Percentiles rank a stretch among this genome's conserved stretches.
phyloP scores from a whole-genome alignment of 2,329 filamentous ascomycete genomes.

The Chrysoporthe puriensis region DNA sequence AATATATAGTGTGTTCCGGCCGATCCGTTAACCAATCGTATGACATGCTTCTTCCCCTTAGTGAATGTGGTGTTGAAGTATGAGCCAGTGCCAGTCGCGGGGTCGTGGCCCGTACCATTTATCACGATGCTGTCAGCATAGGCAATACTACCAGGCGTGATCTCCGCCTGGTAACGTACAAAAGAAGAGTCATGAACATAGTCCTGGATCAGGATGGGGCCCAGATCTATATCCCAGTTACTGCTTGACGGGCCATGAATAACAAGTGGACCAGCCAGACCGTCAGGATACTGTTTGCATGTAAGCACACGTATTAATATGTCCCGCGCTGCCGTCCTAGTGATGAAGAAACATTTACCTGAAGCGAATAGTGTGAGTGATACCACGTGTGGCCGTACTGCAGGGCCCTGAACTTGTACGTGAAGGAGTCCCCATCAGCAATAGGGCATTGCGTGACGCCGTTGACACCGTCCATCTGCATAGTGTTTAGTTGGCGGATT shows the following conservation, averaged over 20 bases:
- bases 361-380: conserved; percentile 42
- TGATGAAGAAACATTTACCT: conserved; percentile 37
- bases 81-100: conserved; percentile 27
- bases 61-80: conserved; percentile 32
- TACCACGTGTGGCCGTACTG: conserved; percentile 46
- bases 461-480: conserved; percentile 40
- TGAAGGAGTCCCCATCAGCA: conserved; percentile 46
- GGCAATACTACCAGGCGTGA: conserved; percentile 15
- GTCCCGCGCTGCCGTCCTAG: conserved; percentile 23
- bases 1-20: conserved; percentile 43
- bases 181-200: conserved; percentile 45
- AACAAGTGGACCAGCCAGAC: conserved; percentile 52
- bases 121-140: conserved; percentile 39
- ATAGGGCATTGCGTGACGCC: conserved; percentile 57
- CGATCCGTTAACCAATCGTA: conserved; percentile 49
- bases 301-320: conserved; percentile 31
- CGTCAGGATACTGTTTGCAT: conserved; percentile 42
- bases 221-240: conserved; percentile 54
- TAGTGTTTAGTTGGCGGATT: conserved; percentile 37
- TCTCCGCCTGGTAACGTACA: conserved; percentile 31
- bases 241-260: conserved; percentile 49
- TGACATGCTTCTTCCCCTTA: conserved; percentile 45
- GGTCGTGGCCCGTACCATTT: conserved; percentile 39
- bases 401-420: conserved; percentile 40
- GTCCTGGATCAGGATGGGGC: conserved; percentile 51